Evolutionary conservation across 225 moss, liverwort and hornwort species (phyloP), one percentile per base, ranked within the genome.

Genomic region (Pseudoscleropodium purum): DNA sequence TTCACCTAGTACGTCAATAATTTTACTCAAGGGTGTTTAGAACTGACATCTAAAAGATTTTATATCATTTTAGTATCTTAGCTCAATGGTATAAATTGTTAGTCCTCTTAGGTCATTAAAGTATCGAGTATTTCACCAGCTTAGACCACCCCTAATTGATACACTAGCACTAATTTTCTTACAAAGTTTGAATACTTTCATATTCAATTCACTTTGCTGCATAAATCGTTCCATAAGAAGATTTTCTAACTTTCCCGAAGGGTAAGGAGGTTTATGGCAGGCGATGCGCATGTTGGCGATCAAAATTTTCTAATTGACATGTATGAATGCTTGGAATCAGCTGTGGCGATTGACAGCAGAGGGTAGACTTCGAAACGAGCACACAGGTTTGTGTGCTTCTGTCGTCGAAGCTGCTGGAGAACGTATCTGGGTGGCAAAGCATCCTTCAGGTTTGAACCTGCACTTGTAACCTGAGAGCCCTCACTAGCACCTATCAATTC

Each of bases 351-450:
- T 93, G 80, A 93, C 93, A 61, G 81, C 75, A 61, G 91, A 90
- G 57, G 94, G 93, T 85, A 89, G 84, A 73, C 92, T 95, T 84
- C 90, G 60, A 86, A 92, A 95, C 57, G 78, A 91, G 83, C 83
- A 86, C 70, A 92, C 93, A 59, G 91, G 86, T 79, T 87, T 89
- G 47, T 93, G 93, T 90, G 94, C 92, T 65, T 76, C 81, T 20
- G 80, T 92, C 60, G 68, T 82, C 65, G 88, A 91, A 83, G 77
- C 70, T 84, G 87, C 87, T 87, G 92, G 88, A 73, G 89, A 90
- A 66, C 93, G 93, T 73, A 91, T 91, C 69, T 95, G 94, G 94
- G 91, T 92, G 82, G 92, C 93, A 81, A 92, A 90, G 66, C 92
- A 83, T 85, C 90, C 91, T 76, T 85, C 92, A 93, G 94, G 94